phyloP scores from a whole-genome alignment of 768 basidiomycete species.

The Pleurotus eryngii region DNA sequence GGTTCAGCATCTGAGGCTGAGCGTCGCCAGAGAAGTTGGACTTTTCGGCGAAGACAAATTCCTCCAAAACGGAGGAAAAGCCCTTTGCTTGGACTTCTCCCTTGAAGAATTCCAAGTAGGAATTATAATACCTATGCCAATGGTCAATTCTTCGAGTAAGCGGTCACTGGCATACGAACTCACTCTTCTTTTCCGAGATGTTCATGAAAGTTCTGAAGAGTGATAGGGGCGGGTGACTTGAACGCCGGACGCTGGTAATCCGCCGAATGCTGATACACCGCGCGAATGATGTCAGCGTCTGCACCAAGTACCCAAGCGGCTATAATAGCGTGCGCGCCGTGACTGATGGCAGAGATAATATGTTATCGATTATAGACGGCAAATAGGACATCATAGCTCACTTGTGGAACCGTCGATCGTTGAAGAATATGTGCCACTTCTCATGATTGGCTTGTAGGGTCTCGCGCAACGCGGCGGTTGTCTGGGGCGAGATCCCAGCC shows the following conservation, averaged over 20 bases:
- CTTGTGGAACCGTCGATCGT: constrained; percentile 36
- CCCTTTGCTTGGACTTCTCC: constrained; percentile 39
- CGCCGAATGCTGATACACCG: constrained; percentile 34
- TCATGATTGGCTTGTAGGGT: constrained; percentile 48
- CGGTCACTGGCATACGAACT: constrained; percentile 10
- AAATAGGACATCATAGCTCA: constrained; percentile 13
- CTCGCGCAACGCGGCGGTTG: constrained; percentile 36
- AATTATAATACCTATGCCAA: constrained; percentile 50
- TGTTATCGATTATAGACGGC: constrained; percentile 21
- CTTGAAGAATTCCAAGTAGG: constrained; percentile 57
- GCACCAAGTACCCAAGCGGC: constrained; percentile 64
- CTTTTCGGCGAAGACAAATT: constrained; percentile 54
- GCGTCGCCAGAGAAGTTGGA: constrained; percentile 42
- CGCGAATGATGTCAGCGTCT: constrained; percentile 30
- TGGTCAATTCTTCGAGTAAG: too few relatives aligned
- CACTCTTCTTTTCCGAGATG: constrained; percentile 59
- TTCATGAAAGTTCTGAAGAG: constrained; percentile 43
- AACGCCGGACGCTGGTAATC: constrained; percentile 34
- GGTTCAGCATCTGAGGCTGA: constrained; percentile 38
- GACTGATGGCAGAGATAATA: constrained; percentile 30
- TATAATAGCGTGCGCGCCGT: constrained; percentile 54
- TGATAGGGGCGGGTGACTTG: constrained; percentile 43
- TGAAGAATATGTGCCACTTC: constrained; percentile 55
- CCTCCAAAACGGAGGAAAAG: constrained; percentile 46
- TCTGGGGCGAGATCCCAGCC: constrained; percentile 31